phyloP scores from a whole-genome alignment of 2,329 filamentous ascomycete genomes.

The Cytospora piceae region DNA sequence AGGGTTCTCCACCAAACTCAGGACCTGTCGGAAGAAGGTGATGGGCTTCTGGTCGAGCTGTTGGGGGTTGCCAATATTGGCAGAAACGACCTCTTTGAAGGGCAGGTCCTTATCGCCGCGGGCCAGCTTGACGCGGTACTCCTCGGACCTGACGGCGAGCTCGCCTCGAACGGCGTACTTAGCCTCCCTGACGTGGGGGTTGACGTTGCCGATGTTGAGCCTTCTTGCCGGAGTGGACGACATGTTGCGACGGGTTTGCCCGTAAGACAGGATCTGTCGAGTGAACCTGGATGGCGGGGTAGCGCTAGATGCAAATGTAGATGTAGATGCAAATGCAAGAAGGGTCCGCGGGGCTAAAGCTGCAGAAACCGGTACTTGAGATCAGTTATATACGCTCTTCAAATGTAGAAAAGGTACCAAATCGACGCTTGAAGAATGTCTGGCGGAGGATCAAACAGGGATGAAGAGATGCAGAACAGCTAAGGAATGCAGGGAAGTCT shows the following conservation, averaged over 20 bases:
- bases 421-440: too few species aligned
- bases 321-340: constrained; percentile 11
- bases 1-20: constrained; percentile 91
- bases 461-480: not conserved
- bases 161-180: constrained; percentile 97
- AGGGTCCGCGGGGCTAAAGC: constrained; percentile 21
- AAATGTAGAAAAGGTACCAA: not conserved
- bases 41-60: constrained; percentile 99
- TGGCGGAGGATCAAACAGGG: not conserved
- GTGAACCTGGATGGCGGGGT: constrained; percentile 30
- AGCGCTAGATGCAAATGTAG: not conserved
- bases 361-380: constrained; percentile 16
- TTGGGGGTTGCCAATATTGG: constrained; percentile 99
- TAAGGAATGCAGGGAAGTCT: not conserved
- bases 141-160: constrained; percentile 89
- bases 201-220: constrained; percentile 86
- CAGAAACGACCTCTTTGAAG: constrained; percentile 89
- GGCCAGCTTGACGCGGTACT: constrained; percentile 76
- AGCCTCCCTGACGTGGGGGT: constrained; percentile 82
- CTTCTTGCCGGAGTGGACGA: constrained; percentile 45
- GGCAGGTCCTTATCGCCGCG: constrained; percentile 67
- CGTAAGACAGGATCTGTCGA: constrained; percentile 30
- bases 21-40: constrained; percentile 97
- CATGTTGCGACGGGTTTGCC: constrained; percentile 38
- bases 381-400: not conserved